Base-by-base conservation (phyloP, 2,329 filamentous ascomycete species). In the Xenosphaeropsis pyriputrescens region DNA sequence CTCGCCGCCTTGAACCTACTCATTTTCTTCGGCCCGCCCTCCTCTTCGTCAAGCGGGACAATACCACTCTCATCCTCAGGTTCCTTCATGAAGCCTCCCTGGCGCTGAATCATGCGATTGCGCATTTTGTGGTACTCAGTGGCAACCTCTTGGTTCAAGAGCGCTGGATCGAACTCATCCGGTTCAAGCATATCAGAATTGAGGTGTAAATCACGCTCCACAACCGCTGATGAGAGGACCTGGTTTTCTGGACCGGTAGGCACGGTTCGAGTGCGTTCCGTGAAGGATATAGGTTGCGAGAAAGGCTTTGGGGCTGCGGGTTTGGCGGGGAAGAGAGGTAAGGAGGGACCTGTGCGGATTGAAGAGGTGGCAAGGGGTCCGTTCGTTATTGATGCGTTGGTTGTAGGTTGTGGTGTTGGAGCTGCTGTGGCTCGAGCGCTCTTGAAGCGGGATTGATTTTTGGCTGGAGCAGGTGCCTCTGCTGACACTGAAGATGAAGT, bases 121-220 rank as follows among this genome's bases (percentile, higher is more conserved):
- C 89, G 79, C 56, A 84, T 67, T 33, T 74, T 76, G 55, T 93
- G 81, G 57, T 93, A 93, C 52, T 93, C 83, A 29, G 75, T 72
- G 6, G 83, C 79, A 12, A 93, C 76, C 55, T 93, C 81, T 44
- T 83, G 76, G 38, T 81, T 71, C 36, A 89, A 65, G 19, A 88
- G 62, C 15, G 75, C 67, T 5, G 81, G 73, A 47, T 94, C 81
- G 30, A 89, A 64, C 45, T 83, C 78, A 46, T 82, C 72, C 0
- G 74, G 72, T 42, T 68, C 63, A 1, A 61, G 30, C 8, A 43
- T 41, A 11, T 39, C 39, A 2, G 59, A 57, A 6, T 54, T 46
- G 18, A 46, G 46, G 1, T 47, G 39, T 2, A 58, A 51, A 32
- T 67, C 60, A 31, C 69, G 67, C 54, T 80, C 75, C 16, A 78